phyloP scores from a whole-genome alignment of 768 basidiomycete genomes.

The Gymnopilus dilepis region DNA sequence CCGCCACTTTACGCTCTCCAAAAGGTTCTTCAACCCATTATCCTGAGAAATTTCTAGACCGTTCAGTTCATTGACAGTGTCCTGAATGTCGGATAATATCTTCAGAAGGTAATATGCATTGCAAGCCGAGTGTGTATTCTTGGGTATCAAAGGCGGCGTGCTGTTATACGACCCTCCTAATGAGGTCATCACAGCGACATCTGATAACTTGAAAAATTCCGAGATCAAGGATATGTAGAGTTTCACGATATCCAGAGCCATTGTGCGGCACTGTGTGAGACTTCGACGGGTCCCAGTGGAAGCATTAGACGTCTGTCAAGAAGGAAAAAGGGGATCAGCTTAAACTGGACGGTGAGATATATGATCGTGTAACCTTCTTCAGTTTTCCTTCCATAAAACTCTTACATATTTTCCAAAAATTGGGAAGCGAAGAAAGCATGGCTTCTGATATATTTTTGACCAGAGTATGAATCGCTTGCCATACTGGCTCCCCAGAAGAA shows the following conservation, averaged over 20 bases:
- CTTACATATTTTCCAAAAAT: slow-evolving; percentile 92
- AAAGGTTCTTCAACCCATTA: slow-evolving; percentile 68
- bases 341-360: slow-evolving; percentile 9
- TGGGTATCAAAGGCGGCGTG: slow-evolving; percentile 65
- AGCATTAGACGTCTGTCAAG: slow-evolving; percentile 34
- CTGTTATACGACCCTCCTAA: slow-evolving; percentile 37
- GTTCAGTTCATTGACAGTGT: slow-evolving; percentile 81
- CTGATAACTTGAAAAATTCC: slow-evolving; percentile 80
- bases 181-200: slow-evolving; percentile 58
- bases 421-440: slow-evolving; percentile 83
- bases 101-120: slow-evolving; percentile 81
- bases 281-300: slow-evolving; percentile 68
- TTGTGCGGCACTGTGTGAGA: slow-evolving; percentile 80
- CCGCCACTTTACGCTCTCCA: slow-evolving; percentile 87
- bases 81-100: slow-evolving; percentile 84
- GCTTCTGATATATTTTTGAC: slow-evolving; percentile 89
- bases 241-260: slow-evolving; percentile 88
- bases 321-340: slow-evolving; percentile 9
- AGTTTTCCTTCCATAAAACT: slow-evolving; percentile 94
- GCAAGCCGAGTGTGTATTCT: slow-evolving; percentile 80
- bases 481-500: slow-evolving; percentile 74
- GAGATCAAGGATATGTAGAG: slow-evolving; percentile 86
- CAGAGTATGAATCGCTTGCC: slow-evolving; percentile 80
- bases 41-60: slow-evolving; percentile 85
- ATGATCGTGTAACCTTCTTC: slow-evolving; percentile 64